These are phyloP conservation scores for Capronia coronata DNA, from an alignment of 2,329 filamentous ascomycete genomes.

Conservation along the genomic window DNA sequence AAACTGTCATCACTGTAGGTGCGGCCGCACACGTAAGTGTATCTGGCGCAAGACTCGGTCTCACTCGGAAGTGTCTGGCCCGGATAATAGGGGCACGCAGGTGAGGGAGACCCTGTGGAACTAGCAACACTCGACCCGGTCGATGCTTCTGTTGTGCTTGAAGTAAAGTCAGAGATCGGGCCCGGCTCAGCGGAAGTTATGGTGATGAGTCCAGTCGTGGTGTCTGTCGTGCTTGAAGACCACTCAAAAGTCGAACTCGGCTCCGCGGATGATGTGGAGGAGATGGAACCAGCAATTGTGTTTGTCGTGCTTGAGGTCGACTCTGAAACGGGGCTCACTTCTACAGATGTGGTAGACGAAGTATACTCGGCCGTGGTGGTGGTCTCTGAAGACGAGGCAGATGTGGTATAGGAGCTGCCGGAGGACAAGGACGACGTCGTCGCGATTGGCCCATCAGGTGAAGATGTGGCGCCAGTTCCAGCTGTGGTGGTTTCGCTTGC, in stretches of 20 bases:
- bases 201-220: neutral
- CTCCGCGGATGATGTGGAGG: neutral
- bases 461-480: too few relatives aligned
- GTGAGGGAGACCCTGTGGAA: neutral
- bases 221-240: neutral
- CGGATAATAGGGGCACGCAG: neutral
- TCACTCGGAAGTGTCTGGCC: neutral
- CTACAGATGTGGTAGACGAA: conserved; percentile 1
- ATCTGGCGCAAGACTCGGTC: conserved; percentile 10
- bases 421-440: neutral
- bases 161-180: neutral
- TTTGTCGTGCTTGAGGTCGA: too few relatives aligned
- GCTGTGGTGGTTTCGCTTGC: too few relatives aligned
- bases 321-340: too few relatives aligned
- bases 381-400: neutral
- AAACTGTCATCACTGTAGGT: conserved; percentile 47
- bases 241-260: neutral
- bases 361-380: conserved; percentile 1
- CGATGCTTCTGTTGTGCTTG: neutral
- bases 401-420: neutral
- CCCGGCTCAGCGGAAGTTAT: conserved; percentile 1
- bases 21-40: conserved; percentile 36
- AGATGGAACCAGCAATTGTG: too few relatives aligned
- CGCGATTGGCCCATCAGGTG: too few relatives aligned
- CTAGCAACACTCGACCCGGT: neutral